Conservation (phyloP, 169 alveolate species). For the Perkinsus chesapeaki region DNA sequence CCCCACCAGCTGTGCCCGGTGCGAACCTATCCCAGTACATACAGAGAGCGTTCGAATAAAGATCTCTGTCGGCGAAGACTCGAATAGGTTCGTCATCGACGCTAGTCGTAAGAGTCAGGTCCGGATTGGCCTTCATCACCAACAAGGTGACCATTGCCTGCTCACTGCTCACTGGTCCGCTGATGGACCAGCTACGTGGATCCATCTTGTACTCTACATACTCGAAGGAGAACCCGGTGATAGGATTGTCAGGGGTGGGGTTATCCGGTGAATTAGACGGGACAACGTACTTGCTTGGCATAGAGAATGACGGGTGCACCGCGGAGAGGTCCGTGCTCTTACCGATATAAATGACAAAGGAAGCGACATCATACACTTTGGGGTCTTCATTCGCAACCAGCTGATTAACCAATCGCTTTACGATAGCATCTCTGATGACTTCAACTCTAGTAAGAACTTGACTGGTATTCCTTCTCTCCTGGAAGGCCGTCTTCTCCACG, state of each 20-base stretch:
- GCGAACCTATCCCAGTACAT: slow-evolving; percentile 1
- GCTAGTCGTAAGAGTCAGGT: not conserved
- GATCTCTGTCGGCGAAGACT: not conserved
- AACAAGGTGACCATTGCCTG: not conserved
- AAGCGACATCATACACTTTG: not conserved
- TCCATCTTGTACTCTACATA: not conserved
- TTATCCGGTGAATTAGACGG: not conserved
- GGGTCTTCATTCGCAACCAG: not conserved
- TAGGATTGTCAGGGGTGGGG: not conserved
- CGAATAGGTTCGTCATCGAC: not conserved
- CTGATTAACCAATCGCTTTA: not conserved
- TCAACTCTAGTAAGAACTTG: not conserved
- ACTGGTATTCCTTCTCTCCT: not conserved
- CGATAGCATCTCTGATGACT: not conserved
- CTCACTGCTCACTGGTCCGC: not conserved
- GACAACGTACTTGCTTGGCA: not conserved
- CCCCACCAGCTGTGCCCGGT: slow-evolving; percentile 14
- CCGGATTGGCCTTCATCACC: not conserved
- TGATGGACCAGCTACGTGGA: not conserved
- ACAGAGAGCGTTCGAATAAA: not conserved
- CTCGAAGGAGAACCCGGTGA: not conserved
- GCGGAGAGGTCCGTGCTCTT: not conserved
- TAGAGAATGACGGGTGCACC: not conserved
- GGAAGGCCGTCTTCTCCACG: not conserved
- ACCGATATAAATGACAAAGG: not conserved